Percentiles rank a stretch among this genome's conserved stretches.
These are phyloP conservation scores for Albizia julibrissin DNA, from an alignment of 306 rosid species.

Conservation along the genomic window DNA sequence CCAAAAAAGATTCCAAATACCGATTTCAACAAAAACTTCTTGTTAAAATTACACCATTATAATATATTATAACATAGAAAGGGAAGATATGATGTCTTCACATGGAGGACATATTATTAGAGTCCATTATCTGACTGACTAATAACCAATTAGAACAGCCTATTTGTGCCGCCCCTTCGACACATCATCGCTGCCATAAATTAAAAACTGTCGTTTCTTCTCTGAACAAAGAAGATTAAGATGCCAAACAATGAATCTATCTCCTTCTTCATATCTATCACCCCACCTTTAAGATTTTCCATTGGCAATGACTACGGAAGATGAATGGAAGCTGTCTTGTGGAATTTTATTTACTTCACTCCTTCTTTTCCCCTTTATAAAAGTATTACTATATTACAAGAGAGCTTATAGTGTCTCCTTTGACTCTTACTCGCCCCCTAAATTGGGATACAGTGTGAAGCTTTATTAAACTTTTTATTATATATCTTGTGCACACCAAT, in stretches of 20 bases:
- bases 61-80: not conserved
- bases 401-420: slow-evolving; percentile 11
- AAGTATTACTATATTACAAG: slow-evolving; percentile 5
- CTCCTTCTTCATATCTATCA: not conserved
- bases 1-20: too few species aligned
- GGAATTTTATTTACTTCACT: slow-evolving; percentile 11
- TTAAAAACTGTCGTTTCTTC: not conserved
- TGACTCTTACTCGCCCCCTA: slow-evolving; percentile 2
- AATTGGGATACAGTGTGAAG: not conserved
- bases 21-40: too few species aligned
- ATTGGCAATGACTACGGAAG: slow-evolving; percentile 39
- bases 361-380: slow-evolving; percentile 7
- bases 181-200: not conserved
- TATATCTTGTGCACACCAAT: slow-evolving; percentile 28
- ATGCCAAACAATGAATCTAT: slow-evolving; percentile 38
- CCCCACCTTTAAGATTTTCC: not conserved
- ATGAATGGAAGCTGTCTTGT: slow-evolving; percentile 36
- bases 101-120: not conserved
- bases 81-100: not conserved
- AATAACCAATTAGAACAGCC: not conserved
- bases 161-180: not conserved
- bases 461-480: slow-evolving; percentile 14
- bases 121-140: slow-evolving; percentile 6
- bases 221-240: not conserved
- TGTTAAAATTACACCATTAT: too few species aligned